Base-by-base conservation (phyloP, 805 yeast genomes). In the Schwanniomyces pseudopolymorphus region DNA sequence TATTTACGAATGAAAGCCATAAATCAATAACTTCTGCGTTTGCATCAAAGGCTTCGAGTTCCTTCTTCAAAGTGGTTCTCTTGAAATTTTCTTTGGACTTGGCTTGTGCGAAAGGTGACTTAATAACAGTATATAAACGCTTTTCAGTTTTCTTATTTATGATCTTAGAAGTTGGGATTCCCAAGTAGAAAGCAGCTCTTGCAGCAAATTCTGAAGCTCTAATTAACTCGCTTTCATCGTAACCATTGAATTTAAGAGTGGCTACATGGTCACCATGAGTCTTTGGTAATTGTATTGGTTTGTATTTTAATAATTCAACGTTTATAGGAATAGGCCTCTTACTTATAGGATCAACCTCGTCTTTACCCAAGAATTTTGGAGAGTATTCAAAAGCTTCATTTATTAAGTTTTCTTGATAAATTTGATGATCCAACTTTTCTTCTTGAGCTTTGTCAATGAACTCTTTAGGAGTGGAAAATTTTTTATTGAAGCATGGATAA, bases 41-140 rank as follows among this genome's bases (percentile, higher is more conserved):
- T 14, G 96, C 80, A 65, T 94, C 98, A 77, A 81, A 90, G 24
- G 89, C 87, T 54, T 76, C 78, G 53, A 94, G 74, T 49, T 79
- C 64, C 51, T 96, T 81, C 57, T 85, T 82, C 64, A 81, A 87
- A 1, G 98, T 94, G 41, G 80, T 77, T 72, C 98, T 84, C 72
- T 88, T 87, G 69, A 87, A 94, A 74, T 92, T 94, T 72, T 92
- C 96, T 70, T 94, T 94, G 8, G 94, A 79, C 65, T 90, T 91
- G 43, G 97, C 96, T 61, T 89, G 94, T 17, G 87, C 96, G 64
- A 94, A 94, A 1, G 97, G 97, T 3, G 96, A 84, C 64, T 85
- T 81, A 59, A 86, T 90, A 38, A 94, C 96, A 0, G 99, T 94
- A 89, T 96, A 92, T 56, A 90, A 80, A 66, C 92, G 87, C 57